Conservation (phyloP, 352 stramenopile genomes). For the Thalassiosira livingstoniorum region DNA sequence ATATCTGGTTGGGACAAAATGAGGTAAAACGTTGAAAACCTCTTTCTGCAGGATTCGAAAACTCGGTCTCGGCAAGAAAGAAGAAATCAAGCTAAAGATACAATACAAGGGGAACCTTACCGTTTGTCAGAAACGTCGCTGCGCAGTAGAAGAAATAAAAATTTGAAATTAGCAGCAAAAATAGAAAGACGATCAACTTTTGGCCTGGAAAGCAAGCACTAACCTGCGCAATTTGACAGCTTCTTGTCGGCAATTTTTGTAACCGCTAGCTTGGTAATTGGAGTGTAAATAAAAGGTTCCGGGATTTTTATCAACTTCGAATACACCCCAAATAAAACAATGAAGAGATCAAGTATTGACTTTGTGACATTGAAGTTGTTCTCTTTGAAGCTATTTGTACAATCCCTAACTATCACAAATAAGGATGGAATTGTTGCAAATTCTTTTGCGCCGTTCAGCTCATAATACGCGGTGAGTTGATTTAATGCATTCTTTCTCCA, state of each 20-base stretch:
- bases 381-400: slow-evolving; percentile 85
- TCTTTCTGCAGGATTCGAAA: too few species aligned
- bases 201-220: slow-evolving; percentile 47
- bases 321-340: slow-evolving; percentile 66
- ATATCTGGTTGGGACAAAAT: too few species aligned
- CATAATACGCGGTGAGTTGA: slow-evolving; percentile 68
- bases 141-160: too few species aligned
- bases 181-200: too few species aligned
- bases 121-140: too few species aligned
- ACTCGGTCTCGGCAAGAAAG: too few species aligned
- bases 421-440: slow-evolving; percentile 44
- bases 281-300: slow-evolving; percentile 46
- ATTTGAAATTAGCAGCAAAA: too few species aligned
- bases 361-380: slow-evolving; percentile 86
- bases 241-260: slow-evolving; percentile 86
- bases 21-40: too few species aligned
- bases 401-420: slow-evolving; percentile 73
- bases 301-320: slow-evolving; percentile 32
- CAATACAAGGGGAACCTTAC: too few species aligned
- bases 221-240: slow-evolving; percentile 50
- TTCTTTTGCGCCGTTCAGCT: slow-evolving; percentile 23
- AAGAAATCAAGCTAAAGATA: too few species aligned
- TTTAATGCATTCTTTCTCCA: slow-evolving; percentile 72
- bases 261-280: slow-evolving; percentile 56
- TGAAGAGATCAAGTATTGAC: slow-evolving; percentile 77